phyloP scores from a whole-genome alignment of 106 monocot species.

The Alisma plantagoaquatica region DNA sequence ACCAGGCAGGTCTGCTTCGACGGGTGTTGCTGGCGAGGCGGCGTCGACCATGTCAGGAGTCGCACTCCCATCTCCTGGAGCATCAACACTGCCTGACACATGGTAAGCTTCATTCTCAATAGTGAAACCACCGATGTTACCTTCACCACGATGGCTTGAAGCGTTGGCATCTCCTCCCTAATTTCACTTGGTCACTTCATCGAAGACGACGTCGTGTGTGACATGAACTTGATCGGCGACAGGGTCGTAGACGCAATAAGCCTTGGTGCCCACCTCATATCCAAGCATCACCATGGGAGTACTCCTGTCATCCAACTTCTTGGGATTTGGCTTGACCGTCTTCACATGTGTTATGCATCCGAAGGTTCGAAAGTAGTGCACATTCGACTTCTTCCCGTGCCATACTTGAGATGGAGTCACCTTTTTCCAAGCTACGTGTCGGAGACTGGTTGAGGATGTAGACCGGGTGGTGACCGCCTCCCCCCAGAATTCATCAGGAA shows the following conservation, averaged over 20 bases:
- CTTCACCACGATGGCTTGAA: too few species aligned
- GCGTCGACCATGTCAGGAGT: background rate
- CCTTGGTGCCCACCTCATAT: slow-evolving; percentile 2
- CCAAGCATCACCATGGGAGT: background rate
- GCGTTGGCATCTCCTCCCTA: background rate
- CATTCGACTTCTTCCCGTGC: slow-evolving; percentile 6
- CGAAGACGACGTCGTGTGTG: slow-evolving; percentile 4
- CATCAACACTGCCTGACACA: background rate
- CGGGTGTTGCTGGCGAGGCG: background rate
- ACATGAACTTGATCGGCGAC: background rate
- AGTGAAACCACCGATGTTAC: too few species aligned
- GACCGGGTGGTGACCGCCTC: slow-evolving; percentile 5
- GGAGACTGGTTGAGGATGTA: slow-evolving; percentile 16
- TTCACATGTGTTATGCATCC: slow-evolving; percentile 13
- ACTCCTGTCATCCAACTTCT: slow-evolving; percentile 14
- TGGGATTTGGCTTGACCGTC: background rate
- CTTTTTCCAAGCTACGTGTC: background rate
- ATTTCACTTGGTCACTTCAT: background rate
- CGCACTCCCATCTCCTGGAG: too few species aligned
- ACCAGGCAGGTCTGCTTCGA: background rate
- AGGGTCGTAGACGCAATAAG: slow-evolving; percentile 5
- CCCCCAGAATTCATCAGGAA: slow-evolving; percentile 16
- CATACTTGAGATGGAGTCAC: slow-evolving; percentile 13
- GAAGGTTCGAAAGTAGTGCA: slow-evolving; percentile 10
- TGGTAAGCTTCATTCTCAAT: background rate